Evolutionary conservation across 192 early-diverging fungal species (phyloP), one percentile per base, ranked within the genome.

Genomic region (Linderina pennispora): DNA sequence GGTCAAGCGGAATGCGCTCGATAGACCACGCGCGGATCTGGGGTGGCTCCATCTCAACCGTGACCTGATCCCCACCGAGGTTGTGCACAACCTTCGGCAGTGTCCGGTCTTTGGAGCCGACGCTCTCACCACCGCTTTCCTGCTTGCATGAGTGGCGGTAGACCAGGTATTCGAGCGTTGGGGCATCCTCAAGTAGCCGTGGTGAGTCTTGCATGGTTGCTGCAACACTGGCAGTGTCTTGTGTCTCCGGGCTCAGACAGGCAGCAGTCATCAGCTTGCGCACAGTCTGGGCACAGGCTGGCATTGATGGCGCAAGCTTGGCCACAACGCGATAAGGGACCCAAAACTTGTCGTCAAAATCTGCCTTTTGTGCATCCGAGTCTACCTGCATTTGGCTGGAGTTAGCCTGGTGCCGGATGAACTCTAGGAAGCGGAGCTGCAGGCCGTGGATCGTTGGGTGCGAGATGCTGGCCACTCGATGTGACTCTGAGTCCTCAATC

Each of bases 1-100:
- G 25, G n/a, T 21, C 36, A 4, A 72, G 41, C 8, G 68, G 68
- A 2, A 72, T 45, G 1, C 68, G 33, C 20, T 50, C 36, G 2
- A 72, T 44, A 1, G 52, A 38, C 68, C 68, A 72, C 8, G 57
- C 62, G 23, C 68, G 62, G 34, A 72, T 72, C 50, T 72, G 68
- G 3, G 68, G 61, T 2, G 50, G 23, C 8, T 54, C 50, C 42
- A 49, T 16, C 35, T 36, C 34, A 4, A 54, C 37, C 2, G 33
- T 3, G 8, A 45, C 19, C 4, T 21, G 15, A 4, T 19, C 36
- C 6, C 40, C 25, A 16, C n/a, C 43, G 15, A 32, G 26, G 14
- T 16, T 46, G 36, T 3, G 40, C 11, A 22, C 31, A 24, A 22
- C 11, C 15, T 5, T 5, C 28, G 28, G 28, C 11, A 31, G 5